A percentile compares a stretch with the other conserved stretches of the same genome.
Conservation (phyloP, 441 rosid genomes). For the Melastoma candidum region DNA sequence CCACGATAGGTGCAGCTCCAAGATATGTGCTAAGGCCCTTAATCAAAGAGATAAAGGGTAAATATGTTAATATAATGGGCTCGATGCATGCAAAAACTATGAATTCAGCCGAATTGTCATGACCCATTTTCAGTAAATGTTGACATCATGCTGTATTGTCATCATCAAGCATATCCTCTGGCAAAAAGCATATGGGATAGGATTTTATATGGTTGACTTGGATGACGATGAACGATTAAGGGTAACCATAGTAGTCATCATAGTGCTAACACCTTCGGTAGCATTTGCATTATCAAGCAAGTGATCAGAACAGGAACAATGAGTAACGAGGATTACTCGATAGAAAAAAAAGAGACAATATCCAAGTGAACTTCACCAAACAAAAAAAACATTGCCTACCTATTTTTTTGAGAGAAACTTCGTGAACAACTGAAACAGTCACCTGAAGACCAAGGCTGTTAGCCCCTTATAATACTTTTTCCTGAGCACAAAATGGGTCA, state of each 20-base stretch:
- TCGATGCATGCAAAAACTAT: background rate
- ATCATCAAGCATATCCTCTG: no score
- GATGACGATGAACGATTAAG: background rate
- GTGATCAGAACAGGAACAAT: conserved; percentile 31
- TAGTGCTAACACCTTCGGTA: conserved; percentile 43
- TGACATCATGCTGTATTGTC: no score
- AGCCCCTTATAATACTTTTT: conserved; percentile 53
- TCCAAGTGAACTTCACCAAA: background rate
- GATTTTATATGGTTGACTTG: no score
- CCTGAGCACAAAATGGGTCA: conserved; percentile 60
- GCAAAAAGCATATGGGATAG: no score
- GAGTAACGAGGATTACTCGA: no score
- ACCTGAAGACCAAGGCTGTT: conserved; percentile 37
- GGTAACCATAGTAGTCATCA: conserved; percentile 2
- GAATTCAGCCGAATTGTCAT: background rate
- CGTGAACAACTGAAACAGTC: conserved; percentile 71
- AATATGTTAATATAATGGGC: background rate
- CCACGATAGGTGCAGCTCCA: conserved; percentile 93
- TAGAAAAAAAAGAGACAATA: no score
- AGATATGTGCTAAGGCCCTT: conserved; percentile 84
- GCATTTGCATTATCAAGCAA: conserved; percentile 21
- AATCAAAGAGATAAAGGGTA: conserved; percentile 16
- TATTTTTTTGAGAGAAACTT: conserved; percentile 29
- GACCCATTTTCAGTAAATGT: no score
- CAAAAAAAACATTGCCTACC: conserved; percentile 23